Evolutionary conservation across 768 basidiomycete genomes (phyloP).

Genomic region (Lepiota venenata): DNA sequence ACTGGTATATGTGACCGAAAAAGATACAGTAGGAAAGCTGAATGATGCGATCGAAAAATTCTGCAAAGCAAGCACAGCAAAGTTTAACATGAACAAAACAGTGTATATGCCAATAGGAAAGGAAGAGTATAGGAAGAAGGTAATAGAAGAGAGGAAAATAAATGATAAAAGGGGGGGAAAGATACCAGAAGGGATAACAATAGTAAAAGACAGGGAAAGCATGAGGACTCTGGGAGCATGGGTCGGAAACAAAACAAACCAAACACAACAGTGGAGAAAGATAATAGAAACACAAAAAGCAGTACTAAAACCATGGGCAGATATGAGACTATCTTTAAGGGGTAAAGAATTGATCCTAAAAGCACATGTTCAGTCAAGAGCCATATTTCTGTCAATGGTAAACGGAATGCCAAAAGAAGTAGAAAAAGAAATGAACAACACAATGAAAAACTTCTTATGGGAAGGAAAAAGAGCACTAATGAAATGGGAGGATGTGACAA

Average conservation of each 20-base stretch:
- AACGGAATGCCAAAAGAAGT: constrained; percentile 22
- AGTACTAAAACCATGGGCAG: constrained; percentile 20
- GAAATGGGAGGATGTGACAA: constrained; percentile 11
- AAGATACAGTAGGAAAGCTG: not conserved
- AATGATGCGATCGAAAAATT: not conserved
- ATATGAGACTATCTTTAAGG: constrained; percentile 21
- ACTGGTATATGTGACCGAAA: constrained; percentile 14
- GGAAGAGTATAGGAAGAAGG: constrained; percentile 22
- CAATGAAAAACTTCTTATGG: constrained; percentile 22
- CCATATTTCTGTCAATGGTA: constrained; percentile 19
- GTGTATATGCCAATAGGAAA: constrained; percentile 31
- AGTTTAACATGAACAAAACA: constrained; percentile 16
- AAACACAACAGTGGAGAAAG: constrained; percentile 19
- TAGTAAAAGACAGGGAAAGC: constrained; percentile 27
- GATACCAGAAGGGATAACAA: constrained; percentile 21
- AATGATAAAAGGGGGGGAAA: not conserved
- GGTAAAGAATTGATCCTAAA: constrained; percentile 18
- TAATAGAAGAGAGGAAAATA: constrained; percentile 10
- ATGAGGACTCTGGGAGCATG: constrained; percentile 30
- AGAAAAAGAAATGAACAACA: constrained; percentile 15
- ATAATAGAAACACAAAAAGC: constrained; percentile 23
- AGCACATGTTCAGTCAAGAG: constrained; percentile 14
- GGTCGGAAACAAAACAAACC: constrained; percentile 25
- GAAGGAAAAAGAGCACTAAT: constrained; percentile 10
- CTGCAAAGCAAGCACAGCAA: constrained; percentile 21